Evolutionary conservation across 495 filamentous ascomycete genomes (phyloP), one percentile per base, ranked within the genome.

Genomic region (Penicillium cinerascens): DNA sequence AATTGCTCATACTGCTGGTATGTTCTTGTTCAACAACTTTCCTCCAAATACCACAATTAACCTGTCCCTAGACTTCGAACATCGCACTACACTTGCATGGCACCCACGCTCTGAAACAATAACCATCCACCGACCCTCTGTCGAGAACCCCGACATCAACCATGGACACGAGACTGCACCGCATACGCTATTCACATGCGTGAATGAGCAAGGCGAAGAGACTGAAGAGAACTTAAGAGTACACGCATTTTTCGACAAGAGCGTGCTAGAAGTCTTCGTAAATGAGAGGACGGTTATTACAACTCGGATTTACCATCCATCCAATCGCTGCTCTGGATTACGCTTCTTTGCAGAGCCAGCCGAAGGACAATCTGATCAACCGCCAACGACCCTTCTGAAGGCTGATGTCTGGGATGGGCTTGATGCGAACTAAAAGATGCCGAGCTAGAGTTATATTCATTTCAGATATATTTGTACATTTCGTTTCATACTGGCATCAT

Each of bases 261-360:
- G 66, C 29, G 71, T 75, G 15, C 42, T 74, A 6, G 70, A 75
- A 44, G 65, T 75, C 3, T 74, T 75, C 20, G 64, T 72, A 1
- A 75, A 75, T 42, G 64, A 64, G 15, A 54, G 72, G 18, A 72
- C 68, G 4, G 68, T 59, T 22, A 67, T 75, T 15, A 64, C 69
- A 0, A 75, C 71, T 1, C 61, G 72, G 0, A 56, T 75, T 1
- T 74, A 72, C 42, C 26, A 55, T 7, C 49, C 54, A 7, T 51
- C 44, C 11, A 55, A 59, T 39, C 36, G 23, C 15, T 56, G 54
- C 23, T 54, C 39, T 9, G 54, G 55, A n/a, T 20, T 69, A 4
- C 42, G 51, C 0, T 73, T 68, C 47, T 69, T 66, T 44, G 70
- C 68, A 4, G 56, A 64, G n/a, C n/a, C 43, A 7, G 10, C n/a